These are phyloP conservation scores for Pouteria campechiana DNA, from an alignment of 179 eudicot genomes.

Conservation along the genomic window DNA sequence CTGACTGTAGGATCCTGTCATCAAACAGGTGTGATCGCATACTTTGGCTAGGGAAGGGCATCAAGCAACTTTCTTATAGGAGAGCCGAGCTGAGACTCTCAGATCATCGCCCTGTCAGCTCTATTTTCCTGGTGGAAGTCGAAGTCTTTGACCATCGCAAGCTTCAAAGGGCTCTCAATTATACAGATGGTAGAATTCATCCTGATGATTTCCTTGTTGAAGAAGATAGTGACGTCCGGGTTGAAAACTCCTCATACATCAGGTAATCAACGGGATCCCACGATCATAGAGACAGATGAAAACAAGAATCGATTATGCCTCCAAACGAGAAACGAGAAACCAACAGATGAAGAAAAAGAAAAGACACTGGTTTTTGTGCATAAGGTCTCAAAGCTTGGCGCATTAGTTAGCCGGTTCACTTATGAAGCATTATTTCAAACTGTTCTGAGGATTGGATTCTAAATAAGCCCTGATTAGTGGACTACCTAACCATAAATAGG, in stretches of 20 bases:
- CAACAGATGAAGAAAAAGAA: too few relatives aligned
- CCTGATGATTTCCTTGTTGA: slow-evolving; percentile 44
- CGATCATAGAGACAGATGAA: too few relatives aligned
- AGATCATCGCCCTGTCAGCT: slow-evolving; percentile 91
- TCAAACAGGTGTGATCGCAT: slow-evolving; percentile 87
- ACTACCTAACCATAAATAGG: too few relatives aligned
- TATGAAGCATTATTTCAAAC: too few relatives aligned
- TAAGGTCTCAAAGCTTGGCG: too few relatives aligned
- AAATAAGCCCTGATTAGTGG: too few relatives aligned
- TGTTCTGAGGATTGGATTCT: too few relatives aligned
- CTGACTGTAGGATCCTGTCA: background rate
- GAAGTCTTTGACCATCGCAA: slow-evolving; percentile 67
- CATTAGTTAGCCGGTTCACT: too few relatives aligned
- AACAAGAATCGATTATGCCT: too few relatives aligned
- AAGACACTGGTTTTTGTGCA: too few relatives aligned
- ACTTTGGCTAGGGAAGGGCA: slow-evolving; percentile 86
- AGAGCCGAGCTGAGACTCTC: slow-evolving; percentile 62
- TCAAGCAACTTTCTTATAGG: slow-evolving; percentile 63
- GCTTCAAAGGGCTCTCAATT: slow-evolving; percentile 67
- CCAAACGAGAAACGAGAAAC: too few relatives aligned
- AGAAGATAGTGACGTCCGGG: slow-evolving; percentile 6
- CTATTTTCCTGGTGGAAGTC: slow-evolving; percentile 63
- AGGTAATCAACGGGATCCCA: slow-evolving; percentile 18
- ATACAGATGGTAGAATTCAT: slow-evolving; percentile 60
- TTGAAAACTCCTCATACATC: slow-evolving; percentile 7